Base-by-base conservation (phyloP, 73 alveolate species). In the Stentor roeselii region DNA sequence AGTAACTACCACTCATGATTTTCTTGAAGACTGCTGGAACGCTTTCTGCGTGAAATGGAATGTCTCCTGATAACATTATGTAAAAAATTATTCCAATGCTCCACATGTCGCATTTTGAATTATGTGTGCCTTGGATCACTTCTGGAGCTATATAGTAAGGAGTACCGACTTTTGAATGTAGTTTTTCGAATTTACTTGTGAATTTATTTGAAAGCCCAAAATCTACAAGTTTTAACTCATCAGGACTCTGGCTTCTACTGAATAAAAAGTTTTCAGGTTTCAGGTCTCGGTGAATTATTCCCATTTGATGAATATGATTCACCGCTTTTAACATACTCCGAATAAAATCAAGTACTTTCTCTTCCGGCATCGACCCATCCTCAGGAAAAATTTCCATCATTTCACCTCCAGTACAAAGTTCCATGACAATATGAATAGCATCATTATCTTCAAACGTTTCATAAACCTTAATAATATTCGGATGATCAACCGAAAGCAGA, bases 251-350 rank as follows among this genome's bases (percentile, higher is more conserved):
- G 6, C 21, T 61, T 30, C 21, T 61, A 30, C 82, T 61, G 41
- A 94, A 90, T 60, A 94, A 80, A 59, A 94, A 86, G 78, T 95
- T 95, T 39, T 91, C 97, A n/a, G 98, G 98, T 39, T 95, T 95
- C 60, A 95, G 60, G 83, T 95, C 99, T 87, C 99, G 39, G 85
- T 95, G 99, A 3, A 95, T 90, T 6, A 93, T 83, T 60, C 90
- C 91, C 86, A 84, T 89, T 32, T 82, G 84, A 80, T 95, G 99
- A 75, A 95, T 87, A 85, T 95, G 91, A 86, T 91, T 80, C 39
- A 93, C 90, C 0, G 96, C 97, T 3, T 86, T 50, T 1, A 93
- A 86, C 3, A 95, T 87, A 78, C 90, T 90, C 36, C 83, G 88
- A 92, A 92, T 93, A 39, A 93, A 84, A 75, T 92, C 97, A 3